A percentile compares a stretch with the other conserved stretches of the same genome.
Conservation (phyloP, 1,284 basidiomycete species). For the Irpex rosettiformis region DNA sequence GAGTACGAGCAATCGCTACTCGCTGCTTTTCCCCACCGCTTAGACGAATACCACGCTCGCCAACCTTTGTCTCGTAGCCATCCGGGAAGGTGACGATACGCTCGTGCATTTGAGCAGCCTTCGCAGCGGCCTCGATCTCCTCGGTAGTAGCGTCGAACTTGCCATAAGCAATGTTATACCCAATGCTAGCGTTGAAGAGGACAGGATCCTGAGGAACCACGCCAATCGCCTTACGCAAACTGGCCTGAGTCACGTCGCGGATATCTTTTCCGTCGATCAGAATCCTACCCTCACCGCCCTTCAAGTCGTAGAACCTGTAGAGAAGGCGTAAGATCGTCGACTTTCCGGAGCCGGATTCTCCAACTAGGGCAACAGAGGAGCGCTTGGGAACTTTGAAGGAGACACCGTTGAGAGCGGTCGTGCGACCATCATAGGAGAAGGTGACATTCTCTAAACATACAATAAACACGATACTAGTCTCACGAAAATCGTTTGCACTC, state of each 20-base stretch:
- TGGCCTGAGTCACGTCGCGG: slow-evolving; percentile 78
- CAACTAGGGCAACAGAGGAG: slow-evolving; percentile 79
- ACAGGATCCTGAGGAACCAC: slow-evolving; percentile 81
- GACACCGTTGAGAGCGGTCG: slow-evolving; percentile 70
- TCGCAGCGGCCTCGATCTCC: slow-evolving; percentile 71
- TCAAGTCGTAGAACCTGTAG: slow-evolving; percentile 88
- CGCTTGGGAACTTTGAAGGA: slow-evolving; percentile 84
- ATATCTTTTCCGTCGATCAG: slow-evolving; percentile 85
- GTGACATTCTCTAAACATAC: slow-evolving; percentile 60
- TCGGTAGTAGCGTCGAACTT: slow-evolving; percentile 64
- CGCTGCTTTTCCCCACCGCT: slow-evolving; percentile 83
- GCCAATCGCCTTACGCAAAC: slow-evolving; percentile 76
- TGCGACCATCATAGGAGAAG: slow-evolving; percentile 81
- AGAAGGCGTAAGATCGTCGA: slow-evolving; percentile 81
- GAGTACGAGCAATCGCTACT: slow-evolving; percentile 83
- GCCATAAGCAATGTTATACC: slow-evolving; percentile 78
- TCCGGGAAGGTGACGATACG: slow-evolving; percentile 78
- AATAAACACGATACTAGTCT: background rate
- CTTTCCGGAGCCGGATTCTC: slow-evolving; percentile 78
- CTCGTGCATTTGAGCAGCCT: slow-evolving; percentile 81
- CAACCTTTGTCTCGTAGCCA: slow-evolving; percentile 75
- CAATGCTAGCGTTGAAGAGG: slow-evolving; percentile 81
- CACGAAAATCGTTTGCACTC: slow-evolving; percentile 21
- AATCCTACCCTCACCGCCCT: slow-evolving; percentile 69
- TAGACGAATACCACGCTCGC: slow-evolving; percentile 80